Conservation (phyloP, 441 rosid genomes). For the Erodium moschatum region DNA sequence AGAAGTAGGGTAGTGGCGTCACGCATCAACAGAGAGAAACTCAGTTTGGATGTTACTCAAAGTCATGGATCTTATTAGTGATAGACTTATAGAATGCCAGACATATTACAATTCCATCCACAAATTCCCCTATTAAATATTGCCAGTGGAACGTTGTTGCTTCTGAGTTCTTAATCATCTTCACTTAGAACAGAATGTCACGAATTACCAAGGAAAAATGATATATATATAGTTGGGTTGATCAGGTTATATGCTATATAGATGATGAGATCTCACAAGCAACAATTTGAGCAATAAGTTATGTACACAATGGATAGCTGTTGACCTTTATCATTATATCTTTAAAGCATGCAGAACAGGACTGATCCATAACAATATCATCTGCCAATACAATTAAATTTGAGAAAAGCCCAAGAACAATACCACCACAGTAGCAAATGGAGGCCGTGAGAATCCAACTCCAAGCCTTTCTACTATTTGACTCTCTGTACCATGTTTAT, state of each 20-base stretch:
- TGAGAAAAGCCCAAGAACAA: slow-evolving; percentile 4
- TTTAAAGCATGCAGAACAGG: not conserved
- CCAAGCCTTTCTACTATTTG: slow-evolving; percentile 79
- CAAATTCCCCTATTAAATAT: not conserved
- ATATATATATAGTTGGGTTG: not conserved
- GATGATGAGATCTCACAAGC: not conserved
- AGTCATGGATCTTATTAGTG: not conserved
- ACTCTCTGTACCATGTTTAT: slow-evolving; percentile 51
- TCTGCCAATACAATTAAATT: not conserved
- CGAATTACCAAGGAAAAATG: not conserved
- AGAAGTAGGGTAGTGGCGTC: not conserved
- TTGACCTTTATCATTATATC: not conserved
- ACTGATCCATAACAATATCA: not conserved
- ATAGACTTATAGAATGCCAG: not conserved
- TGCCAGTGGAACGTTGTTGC: too few relatives aligned
- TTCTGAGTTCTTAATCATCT: not conserved
- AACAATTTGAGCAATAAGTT: not conserved
- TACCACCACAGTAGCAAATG: slow-evolving; percentile 78
- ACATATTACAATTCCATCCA: not conserved
- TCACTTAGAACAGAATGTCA: not conserved
- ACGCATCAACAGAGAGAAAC: not conserved
- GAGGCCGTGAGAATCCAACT: slow-evolving; percentile 69
- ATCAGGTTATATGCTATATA: not conserved
- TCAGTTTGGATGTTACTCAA: not conserved
- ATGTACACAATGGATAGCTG: not conserved